Evolutionary conservation across 2,329 filamentous ascomycete genomes (phyloP).

Genomic region (Nigrospora osmanthi): DNA sequence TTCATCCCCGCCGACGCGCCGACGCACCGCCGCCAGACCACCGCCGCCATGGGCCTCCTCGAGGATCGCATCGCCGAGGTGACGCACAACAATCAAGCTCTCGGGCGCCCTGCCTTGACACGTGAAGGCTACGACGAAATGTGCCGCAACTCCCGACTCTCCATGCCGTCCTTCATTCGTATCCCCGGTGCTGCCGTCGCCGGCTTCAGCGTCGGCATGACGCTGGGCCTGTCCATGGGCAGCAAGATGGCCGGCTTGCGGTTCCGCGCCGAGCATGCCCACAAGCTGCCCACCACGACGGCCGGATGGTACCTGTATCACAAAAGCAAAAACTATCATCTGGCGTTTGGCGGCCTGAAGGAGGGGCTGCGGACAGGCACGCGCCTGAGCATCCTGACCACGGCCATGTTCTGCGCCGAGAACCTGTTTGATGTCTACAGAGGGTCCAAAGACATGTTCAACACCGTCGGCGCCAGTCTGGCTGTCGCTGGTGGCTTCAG

Average conservation of each 20-base stretch:
- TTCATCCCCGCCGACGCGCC: too few species aligned
- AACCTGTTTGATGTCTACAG: slow-evolving; percentile 73
- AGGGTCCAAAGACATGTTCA: slow-evolving; percentile 65
- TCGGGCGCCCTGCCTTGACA: neutral
- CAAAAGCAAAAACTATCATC: slow-evolving; percentile 92
- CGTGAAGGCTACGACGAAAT: slow-evolving; percentile 23
- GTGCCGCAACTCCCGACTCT: slow-evolving; percentile 40
- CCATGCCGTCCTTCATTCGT: slow-evolving; percentile 57
- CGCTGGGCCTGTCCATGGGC: slow-evolving; percentile 64
- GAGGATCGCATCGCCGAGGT: neutral
- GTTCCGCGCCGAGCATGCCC: slow-evolving; percentile 93
- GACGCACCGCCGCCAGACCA: too few species aligned
- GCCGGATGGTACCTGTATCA: slow-evolving; percentile 98
- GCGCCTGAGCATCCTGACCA: slow-evolving; percentile 64
- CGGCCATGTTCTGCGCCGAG: slow-evolving; percentile 73
- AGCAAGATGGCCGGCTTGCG: slow-evolving; percentile 67
- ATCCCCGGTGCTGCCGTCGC: slow-evolving; percentile 56
- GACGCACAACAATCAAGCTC: too few species aligned
- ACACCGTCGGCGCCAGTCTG: slow-evolving; percentile 74
- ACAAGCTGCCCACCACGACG: slow-evolving; percentile 76
- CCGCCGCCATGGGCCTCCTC: neutral
- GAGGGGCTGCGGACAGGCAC: slow-evolving; percentile 72
- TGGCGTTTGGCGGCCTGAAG: slow-evolving; percentile 66
- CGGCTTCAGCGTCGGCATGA: slow-evolving; percentile 61
- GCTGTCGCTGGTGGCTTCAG: slow-evolving; percentile 83